Evolutionary conservation across 805 yeast genomes (phyloP), one percentile per base, ranked within the genome.

Genomic region (Clavispora fructus): DNA sequence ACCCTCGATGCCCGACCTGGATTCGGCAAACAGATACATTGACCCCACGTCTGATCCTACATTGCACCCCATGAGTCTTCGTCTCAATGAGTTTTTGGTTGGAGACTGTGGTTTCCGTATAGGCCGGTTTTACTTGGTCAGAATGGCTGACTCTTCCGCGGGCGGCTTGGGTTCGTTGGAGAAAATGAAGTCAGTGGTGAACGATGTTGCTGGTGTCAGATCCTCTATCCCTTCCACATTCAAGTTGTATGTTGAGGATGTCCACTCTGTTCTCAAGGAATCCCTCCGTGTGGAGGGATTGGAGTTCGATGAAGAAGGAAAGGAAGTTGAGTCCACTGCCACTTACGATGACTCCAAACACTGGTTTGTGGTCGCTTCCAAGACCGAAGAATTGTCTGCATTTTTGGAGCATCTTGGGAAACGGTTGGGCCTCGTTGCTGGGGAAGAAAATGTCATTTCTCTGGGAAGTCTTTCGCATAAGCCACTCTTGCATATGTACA

Each of bases 231-330:
- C 68, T 0, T 61, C 72, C 1, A 46, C 52, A 3, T 72, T 72
- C 59, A 69, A 68, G 40, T 50, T 72, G 28, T 72, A 69, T 47
- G 75, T 72, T 13, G 70, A 71, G 44, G 75, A 72, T 50, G 68
- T 67, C 1, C 65, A 69, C 46, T 46, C 55, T 25, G 56, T 67
- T 61, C 55, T 72, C 40, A 47, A 49, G 7, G 61, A 60, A 3
- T 51, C 65, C 1, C 58, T 71, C 11, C 47, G 49, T 2, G 49
- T 39, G 6, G 63, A 61, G 32, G 75, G 74, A 0, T 50, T 66
- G 6, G 74, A 71, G 38, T 68, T 69, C 42, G 65, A 64, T 49
- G 55, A 47, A 3, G 47, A 54, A 4, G 73, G 71, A 1, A 53
- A 63, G 1, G 72, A 67, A 46, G 54, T 65, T 1, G 47, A 43